phyloP scores from a whole-genome alignment of 129 eudicot genomes.

The Mikania micrantha region DNA sequence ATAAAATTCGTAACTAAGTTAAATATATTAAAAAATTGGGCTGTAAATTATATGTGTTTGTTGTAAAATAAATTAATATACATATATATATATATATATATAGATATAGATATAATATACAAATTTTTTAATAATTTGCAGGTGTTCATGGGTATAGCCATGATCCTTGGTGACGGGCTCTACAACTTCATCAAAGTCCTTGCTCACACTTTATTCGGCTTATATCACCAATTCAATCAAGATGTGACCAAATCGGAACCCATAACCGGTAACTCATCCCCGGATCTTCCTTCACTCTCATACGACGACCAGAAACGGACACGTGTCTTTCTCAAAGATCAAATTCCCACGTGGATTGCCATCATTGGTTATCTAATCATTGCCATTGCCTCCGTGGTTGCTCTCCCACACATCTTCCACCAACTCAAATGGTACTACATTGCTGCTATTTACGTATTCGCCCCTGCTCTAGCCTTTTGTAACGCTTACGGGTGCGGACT shows the following conservation, averaged over 20 bases:
- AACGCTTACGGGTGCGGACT: slow-evolving; percentile 90
- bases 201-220: slow-evolving; percentile 47
- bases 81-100: too few species aligned
- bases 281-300: slow-evolving; percentile 23
- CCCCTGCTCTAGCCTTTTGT: slow-evolving; percentile 78
- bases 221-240: slow-evolving; percentile 42
- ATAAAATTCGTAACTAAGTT: too few species aligned
- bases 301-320: slow-evolving; percentile 70
- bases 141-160: slow-evolving; percentile 83
- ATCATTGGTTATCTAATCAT: slow-evolving; percentile 49
- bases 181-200: slow-evolving; percentile 80
- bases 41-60: too few species aligned
- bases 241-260: slow-evolving; percentile 27
- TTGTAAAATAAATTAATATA: too few species aligned
- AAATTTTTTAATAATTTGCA: slow-evolving; percentile 22
- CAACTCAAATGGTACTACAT: slow-evolving; percentile 81
- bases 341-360: slow-evolving; percentile 78
- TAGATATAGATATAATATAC: too few species aligned
- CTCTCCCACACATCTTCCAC: slow-evolving; percentile 66
- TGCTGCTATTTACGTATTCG: slow-evolving; percentile 51
- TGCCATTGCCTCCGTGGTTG: slow-evolving; percentile 48
- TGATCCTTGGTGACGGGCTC: slow-evolving; percentile 93
- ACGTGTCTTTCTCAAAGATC: slow-evolving; percentile 69
- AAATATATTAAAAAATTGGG: too few species aligned
- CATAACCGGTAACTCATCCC: slow-evolving; percentile 23